Evolutionary conservation across 805 yeast genomes (phyloP), one percentile per base, ranked within the genome.

Genomic region (Debaryomyces castellii): DNA sequence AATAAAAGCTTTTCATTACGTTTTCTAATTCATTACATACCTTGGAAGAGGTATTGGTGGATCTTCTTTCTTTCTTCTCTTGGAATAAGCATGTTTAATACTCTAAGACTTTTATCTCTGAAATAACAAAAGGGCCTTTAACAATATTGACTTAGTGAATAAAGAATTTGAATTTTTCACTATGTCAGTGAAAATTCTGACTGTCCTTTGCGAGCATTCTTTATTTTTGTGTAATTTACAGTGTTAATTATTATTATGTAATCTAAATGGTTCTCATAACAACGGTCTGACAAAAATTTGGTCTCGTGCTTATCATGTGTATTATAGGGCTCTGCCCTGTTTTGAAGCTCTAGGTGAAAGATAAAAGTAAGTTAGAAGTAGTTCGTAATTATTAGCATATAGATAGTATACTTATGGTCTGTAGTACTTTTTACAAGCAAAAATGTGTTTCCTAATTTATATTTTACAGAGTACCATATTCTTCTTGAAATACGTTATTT

Each of bases 41-140:
- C 95, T 80, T 90, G 91, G 89, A 91, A 94, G 80, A 94, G 94
- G 88, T 91, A 87, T 78, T 85, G 88, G 95, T 90, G 96, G 78
- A 94, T 94, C 91, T 89, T 89, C 83, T 89, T 89, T 87, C 99
- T 91, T 78, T 94, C 99, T 80, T 89, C 96, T 82, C 89, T 94
- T 81, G 99, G 98, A 85, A 94, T 94, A 83, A 94, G 85, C 99
- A 94, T 94, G 72, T 53, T 71, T 60, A 50, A 48, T 41, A 35
- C 40, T 40, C 36, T 43, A 23, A 44, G 38, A 44, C 41, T 44
- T 38, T 39, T 38, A 22, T 20, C 24, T 40, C 34, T 23, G 35
- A 41, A 41, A 32, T 38, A 37, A 33, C 41, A 44, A 38, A 44
- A 39, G 34, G 33, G 33, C 46, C 39, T 39, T 38, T 23, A 39